Conservation (phyloP, 1,139 yeast genomes). For the Diutina catenulata region DNA sequence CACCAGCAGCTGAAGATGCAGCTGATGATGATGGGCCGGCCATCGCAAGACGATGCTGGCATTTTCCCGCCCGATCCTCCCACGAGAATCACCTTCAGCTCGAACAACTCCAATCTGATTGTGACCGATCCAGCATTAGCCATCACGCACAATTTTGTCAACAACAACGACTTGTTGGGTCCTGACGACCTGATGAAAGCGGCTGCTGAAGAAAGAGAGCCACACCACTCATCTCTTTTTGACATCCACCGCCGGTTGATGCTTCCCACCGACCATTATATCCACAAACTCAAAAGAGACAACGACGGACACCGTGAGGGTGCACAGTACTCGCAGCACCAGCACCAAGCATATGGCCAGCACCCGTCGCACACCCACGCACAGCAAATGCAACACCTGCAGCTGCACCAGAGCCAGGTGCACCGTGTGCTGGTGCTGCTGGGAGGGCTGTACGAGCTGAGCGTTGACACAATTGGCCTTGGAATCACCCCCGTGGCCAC, state of each 20-base stretch:
- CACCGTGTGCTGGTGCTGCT: no score
- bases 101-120: background rate
- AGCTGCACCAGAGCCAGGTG: no score
- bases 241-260: constrained; percentile 1
- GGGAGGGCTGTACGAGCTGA: no score
- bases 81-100: background rate
- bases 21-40: no score
- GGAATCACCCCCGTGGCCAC: background rate
- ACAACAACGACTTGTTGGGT: background rate
- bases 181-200: constrained; percentile 5
- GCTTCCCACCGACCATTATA: constrained; percentile 3
- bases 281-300: background rate
- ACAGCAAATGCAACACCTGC: no score
- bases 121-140: background rate
- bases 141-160: background rate
- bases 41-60: no score
- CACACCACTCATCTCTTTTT: background rate
- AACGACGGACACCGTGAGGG: background rate
- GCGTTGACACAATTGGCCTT: background rate
- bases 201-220: background rate
- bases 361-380: no score
- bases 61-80: background rate
- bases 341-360: no score
- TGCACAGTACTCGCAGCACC: no score
- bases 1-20: background rate